Conservation (phyloP, 2,329 filamentous ascomycete species). For the Colletotrichum theobromicola region DNA sequence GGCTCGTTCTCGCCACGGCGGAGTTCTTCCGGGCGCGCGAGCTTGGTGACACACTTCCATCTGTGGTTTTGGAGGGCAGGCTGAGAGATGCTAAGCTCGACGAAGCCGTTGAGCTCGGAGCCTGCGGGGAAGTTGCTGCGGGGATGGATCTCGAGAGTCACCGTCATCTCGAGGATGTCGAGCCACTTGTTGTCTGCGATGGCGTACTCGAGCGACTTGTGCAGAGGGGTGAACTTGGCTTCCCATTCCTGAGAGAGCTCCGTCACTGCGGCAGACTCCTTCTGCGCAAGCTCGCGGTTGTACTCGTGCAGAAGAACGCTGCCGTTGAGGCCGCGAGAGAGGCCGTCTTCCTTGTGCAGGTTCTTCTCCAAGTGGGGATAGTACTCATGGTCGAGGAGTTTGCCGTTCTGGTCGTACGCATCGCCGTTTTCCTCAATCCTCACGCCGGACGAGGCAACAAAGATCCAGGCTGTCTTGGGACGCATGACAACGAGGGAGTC, state of each 20-base stretch:
- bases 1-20: slow-evolving; percentile 43
- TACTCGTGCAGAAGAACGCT: slow-evolving; percentile 63
- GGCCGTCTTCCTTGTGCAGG: slow-evolving; percentile 55
- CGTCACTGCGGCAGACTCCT: slow-evolving; percentile 60
- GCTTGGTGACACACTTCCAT: slow-evolving; percentile 66
- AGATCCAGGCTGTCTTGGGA: slow-evolving; percentile 65
- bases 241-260: slow-evolving; percentile 62
- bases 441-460: slow-evolving; percentile 58
- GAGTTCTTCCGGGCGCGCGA: slow-evolving; percentile 62
- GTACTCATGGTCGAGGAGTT: slow-evolving; percentile 46
- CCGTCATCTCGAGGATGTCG: slow-evolving; percentile 67
- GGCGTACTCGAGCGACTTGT: slow-evolving; percentile 54
- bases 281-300: slow-evolving; percentile 58
- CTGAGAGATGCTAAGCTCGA: slow-evolving; percentile 63
- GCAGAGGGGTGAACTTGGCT: slow-evolving; percentile 60
- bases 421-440: slow-evolving; percentile 50
- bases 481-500: slow-evolving; percentile 59
- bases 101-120: slow-evolving; percentile 64
- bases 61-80: slow-evolving; percentile 58
- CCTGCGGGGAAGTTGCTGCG: slow-evolving; percentile 61
- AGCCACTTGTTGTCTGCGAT: slow-evolving; percentile 57
- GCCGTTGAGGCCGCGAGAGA: slow-evolving; percentile 54
- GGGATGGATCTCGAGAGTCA: slow-evolving; percentile 63
- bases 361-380: slow-evolving; percentile 64
- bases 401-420: slow-evolving; percentile 48